Base-by-base conservation (phyloP, 2,329 filamentous ascomycete genomes). In the Sclerotinia trifoliorum region DNA sequence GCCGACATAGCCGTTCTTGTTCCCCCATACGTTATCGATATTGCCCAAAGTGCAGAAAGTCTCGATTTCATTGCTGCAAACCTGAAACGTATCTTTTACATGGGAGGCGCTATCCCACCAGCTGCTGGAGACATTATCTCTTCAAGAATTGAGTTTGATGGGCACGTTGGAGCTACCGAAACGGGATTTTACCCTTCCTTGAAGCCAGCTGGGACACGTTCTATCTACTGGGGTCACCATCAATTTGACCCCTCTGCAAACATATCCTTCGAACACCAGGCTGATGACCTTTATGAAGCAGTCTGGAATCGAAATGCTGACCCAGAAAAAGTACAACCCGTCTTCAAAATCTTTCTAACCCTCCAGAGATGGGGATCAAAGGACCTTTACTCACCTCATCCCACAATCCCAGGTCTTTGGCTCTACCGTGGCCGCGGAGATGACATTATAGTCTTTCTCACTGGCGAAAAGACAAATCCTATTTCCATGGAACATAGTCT, bases 391-490 rank as follows among this genome's bases (percentile, higher is more conserved):
- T 70, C 70, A 1, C 72, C 65, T 24, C 80, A 82, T 67, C 78
- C 80, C 1, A 75, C 71, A 3, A 76, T 78, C 8, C 70, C 74
- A 0, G 69, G 72, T 55, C 72, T 78, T 1, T 82, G 79, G 78
- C 75, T 73, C 3, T 80, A 75, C 63, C 54, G 74, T n/a, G 80
- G 79, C 8, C 75, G 80, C 10, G 68, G 71, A 17, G 80, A 82
- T 63, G 80, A 82, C 71, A 75, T 81, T 17, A 79, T 82, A 39
- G 79, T 81, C 0, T 74, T 81, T 26, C 78, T 76, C 42, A 81
- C 79, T 49, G 81, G 81, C 2, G 80, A 81, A 66, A 83, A 82
- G 69, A 77, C 80, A 51, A 81, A 82, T 48, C 80, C 81, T 0
- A 71, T 79, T 11, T 72, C 73, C 0, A 77, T 80, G 75, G 80